Base-by-base conservation (phyloP, 768 basidiomycete species). In the Panaeolus cyanescens region DNA sequence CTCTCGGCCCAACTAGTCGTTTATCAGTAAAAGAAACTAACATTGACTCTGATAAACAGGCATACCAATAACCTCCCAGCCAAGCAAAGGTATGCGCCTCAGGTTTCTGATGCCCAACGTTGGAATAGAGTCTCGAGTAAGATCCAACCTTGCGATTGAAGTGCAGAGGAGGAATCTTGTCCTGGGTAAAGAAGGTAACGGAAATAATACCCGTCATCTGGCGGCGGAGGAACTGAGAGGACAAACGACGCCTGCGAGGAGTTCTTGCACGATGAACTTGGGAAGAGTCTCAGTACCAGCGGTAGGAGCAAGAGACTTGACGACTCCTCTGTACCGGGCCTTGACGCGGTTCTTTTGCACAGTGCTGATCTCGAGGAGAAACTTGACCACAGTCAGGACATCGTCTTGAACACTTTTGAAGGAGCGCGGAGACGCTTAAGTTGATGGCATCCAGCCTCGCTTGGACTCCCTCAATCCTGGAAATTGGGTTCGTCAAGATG, bases 371-470 rank as follows among this genome's bases (percentile, higher is more conserved):
- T 95, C 95, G 2, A 96, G 96, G 74, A 99, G 94, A 0, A 93
- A 89, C 76, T 96, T 97, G 70, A 99, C 95, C 60, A 99, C 89
- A 57, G 91, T 95, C 95, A 95, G 82, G 54, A 99, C 94, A 66
- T 99, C 95, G 37, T 96, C 93, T 71, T 99, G 96, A 45, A 99
- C 95, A 77, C 98, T 99, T 79, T 97, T 92, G 62, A 97, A n/a
- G n/a, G n/a, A n/a, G n/a, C n/a, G n/a, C n/a, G n/a, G n/a, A n/a
- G n/a, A n/a, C n/a, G n/a, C n/a, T n/a, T n/a, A n/a, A n/a, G n/a
- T n/a, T n/a, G n/a, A n/a, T n/a, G n/a, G n/a, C n/a, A n/a, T n/a
- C n/a, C n/a, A n/a, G n/a, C n/a, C n/a, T n/a, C n/a, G n/a, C n/a
- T n/a, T n/a, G n/a, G n/a, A n/a, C n/a, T n/a, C n/a, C n/a, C n/a